Base-by-base conservation (phyloP, 768 basidiomycete species). In the Sporobolomyces phaffii region DNA sequence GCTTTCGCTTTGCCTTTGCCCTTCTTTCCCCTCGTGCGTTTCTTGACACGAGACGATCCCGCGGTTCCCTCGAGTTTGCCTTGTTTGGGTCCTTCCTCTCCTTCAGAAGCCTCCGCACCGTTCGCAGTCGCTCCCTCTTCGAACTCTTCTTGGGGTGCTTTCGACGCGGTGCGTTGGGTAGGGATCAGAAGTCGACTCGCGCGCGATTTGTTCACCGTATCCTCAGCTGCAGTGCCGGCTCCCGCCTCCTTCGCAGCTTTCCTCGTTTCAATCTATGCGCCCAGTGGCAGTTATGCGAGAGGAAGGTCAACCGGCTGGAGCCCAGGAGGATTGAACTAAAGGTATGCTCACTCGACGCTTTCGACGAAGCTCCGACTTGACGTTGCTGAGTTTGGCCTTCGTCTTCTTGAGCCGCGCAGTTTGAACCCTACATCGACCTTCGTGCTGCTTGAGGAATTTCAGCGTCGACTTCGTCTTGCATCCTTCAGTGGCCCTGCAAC, bases 11-110 rank as follows among this genome's bases (percentile, higher is more conserved):
- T 22, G 11, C 28, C 36, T 29, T 40, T 9, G 22, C 10, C 18
- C 22, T 45, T 51, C 50, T 51, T 51, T 33, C 29, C 50, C 31
- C 50, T 51, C 50, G 31, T 51, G 11, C 50, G 50, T 28, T 51
- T 51, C 50, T 51, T 49, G 7, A 26, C n/a, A n/a, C n/a, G n/a
- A n/a, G n/a, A n/a, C n/a, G n/a, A n/a, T n/a, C n/a, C n/a, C n/a
- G n/a, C n/a, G n/a, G n/a, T n/a, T n/a, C n/a, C n/a, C n/a, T n/a
- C n/a, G n/a, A n/a, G 18, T 45, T 45, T 45, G 13, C 33, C 38
- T 40, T 56, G 22, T 56, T 56, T 29, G 22, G 40, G 14, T 15
- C 20, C 43, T 26, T 20, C 22, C 28, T 28, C 44, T 45, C 45
- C 43, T 59, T 59, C 45, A 18, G 17, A 14, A 33, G 3, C 43